Evolutionary conservation across 2,329 filamentous ascomycete species (phyloP), one percentile per base, ranked within the genome.

Genomic region (Rhynchosporium secalis): DNA sequence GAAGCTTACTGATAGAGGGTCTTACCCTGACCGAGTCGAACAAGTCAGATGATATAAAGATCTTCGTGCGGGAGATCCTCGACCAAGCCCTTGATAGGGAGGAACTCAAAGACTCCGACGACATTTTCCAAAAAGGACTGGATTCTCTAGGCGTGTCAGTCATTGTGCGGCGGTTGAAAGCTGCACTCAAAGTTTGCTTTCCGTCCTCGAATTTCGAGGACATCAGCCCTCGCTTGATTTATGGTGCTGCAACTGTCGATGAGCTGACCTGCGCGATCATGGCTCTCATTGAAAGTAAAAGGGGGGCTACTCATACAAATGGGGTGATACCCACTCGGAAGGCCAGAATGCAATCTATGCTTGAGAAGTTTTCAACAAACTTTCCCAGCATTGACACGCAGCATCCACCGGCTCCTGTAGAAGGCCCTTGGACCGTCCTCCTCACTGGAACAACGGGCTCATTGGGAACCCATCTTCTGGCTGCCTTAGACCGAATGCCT

Each of bases 371-470:
- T 10, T 60, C 59, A 4, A 54, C 45, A 5, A 46, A 64, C 29
- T 46, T 67, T 13, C 59, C 61, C 15, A 20, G 28, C 8, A 36
- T 43, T 26, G 28, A n/a, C 10, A 15, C 47, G 6, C 36, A 13
- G 10, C 41, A n/a, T 3, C 2, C 36, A 8, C 29, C 54, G 1
- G 40, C 47, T 13, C 28, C 43, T 31, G 31, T 28, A 31, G 13
- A 13, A 20, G 20, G 9, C 13, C 29, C 61, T n/a, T 62, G 62
- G 43, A 64, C 49, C 4, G 60, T 76, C 2, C 65, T 80, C 7
- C 64, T 83, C 26, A 83, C 80, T 0, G 81, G 79, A 13, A 79
- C 77, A 4, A 83, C 81, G 0, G 81, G 81, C 7, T 79, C 77
- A 4, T 66, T 83, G 20, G 81, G 81, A 0, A 78, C 75, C 3